phyloP scores from a whole-genome alignment of 2,329 filamentous ascomycete genomes.

The Aspergillus sp. region DNA sequence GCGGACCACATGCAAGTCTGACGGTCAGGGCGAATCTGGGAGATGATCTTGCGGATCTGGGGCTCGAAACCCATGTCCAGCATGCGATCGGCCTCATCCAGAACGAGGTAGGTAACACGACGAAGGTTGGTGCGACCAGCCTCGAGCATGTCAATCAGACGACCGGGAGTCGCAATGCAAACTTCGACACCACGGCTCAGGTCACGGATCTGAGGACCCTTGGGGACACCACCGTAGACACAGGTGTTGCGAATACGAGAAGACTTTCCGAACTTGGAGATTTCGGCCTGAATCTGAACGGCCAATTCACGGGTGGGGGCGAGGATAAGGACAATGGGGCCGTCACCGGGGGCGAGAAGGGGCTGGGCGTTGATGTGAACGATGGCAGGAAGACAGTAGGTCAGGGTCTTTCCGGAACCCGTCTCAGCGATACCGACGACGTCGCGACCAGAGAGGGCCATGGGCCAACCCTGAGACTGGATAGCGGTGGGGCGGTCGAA shows the following conservation, averaged over 20 bases:
- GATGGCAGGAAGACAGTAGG: conserved; percentile 95
- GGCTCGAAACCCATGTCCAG: conserved; percentile 99
- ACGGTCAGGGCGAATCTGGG: conserved; percentile 95
- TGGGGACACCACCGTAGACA: conserved; percentile 98
- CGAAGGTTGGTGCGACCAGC: conserved; percentile 97
- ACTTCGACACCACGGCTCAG: conserved; percentile 94
- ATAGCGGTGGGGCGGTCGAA: conserved; percentile 93
- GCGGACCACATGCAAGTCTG: conserved; percentile 99
- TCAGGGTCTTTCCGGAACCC: conserved; percentile 97
- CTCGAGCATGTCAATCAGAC: conserved; percentile 98
- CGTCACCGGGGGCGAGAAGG: conserved; percentile 89
- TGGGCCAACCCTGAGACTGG: conserved; percentile 98
- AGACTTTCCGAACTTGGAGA: conserved; percentile 97
- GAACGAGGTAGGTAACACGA: conserved; percentile 95
- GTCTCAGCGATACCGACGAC: conserved; percentile 99
- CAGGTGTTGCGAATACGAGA: conserved; percentile 98
- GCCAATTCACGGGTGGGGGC: conserved; percentile 97
- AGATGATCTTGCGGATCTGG: conserved; percentile 97
- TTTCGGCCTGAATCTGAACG: conserved; percentile 97
- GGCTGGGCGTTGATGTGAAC: conserved; percentile 99
- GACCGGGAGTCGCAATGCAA: conserved; percentile 95
- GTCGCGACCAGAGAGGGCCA: conserved; percentile 96
- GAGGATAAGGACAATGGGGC: conserved; percentile 92
- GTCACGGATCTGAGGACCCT: conserved; percentile 94
- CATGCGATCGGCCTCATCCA: conserved; percentile 99